Conservation (phyloP, 1,139 yeast species). For the Kodamaea sp. region DNA sequence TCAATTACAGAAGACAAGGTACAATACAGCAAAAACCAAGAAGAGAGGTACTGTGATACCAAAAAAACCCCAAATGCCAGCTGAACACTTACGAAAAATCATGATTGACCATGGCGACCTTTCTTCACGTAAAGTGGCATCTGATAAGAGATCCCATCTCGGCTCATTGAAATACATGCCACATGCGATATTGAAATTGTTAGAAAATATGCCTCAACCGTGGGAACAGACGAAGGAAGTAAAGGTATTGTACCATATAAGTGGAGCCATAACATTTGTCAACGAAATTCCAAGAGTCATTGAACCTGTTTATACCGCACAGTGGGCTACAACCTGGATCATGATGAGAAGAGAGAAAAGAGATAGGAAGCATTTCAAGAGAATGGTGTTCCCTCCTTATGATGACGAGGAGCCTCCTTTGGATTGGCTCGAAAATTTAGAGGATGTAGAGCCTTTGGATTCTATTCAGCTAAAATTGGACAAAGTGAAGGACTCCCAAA, state of each 20-base stretch:
- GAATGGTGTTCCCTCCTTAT: conserved; percentile 93
- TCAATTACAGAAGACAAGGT: conserved; percentile 61
- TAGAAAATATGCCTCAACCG: conserved; percentile 98
- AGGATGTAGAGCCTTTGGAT: conserved; percentile 70
- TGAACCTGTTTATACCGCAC: conserved; percentile 89
- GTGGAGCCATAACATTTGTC: conserved; percentile 96
- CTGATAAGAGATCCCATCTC: conserved; percentile 83
- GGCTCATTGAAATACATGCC: conserved; percentile 96
- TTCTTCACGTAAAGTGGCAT: conserved; percentile 76
- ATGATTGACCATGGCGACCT: conserved; percentile 85
- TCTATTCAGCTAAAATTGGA: conserved; percentile 67
- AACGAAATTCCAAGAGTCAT: conserved; percentile 90
- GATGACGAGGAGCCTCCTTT: conserved; percentile 97
- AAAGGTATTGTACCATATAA: conserved; percentile 80
- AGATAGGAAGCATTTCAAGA: conserved; percentile 83
- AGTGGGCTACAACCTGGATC: conserved; percentile 94
- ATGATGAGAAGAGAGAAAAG: conserved; percentile 93
- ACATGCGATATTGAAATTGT: conserved; percentile 83
- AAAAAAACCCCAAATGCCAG: conserved; percentile 84
- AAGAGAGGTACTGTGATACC: conserved; percentile 51
- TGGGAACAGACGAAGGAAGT: conserved; percentile 93
- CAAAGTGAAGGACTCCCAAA: conserved; percentile 56
- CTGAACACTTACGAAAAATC: conserved; percentile 87
- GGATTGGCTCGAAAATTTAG: conserved; percentile 77
- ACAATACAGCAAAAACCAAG: conserved; percentile 17